phyloP scores from a whole-genome alignment of 768 basidiomycete genomes.

The Infundibulicybe gibba region DNA sequence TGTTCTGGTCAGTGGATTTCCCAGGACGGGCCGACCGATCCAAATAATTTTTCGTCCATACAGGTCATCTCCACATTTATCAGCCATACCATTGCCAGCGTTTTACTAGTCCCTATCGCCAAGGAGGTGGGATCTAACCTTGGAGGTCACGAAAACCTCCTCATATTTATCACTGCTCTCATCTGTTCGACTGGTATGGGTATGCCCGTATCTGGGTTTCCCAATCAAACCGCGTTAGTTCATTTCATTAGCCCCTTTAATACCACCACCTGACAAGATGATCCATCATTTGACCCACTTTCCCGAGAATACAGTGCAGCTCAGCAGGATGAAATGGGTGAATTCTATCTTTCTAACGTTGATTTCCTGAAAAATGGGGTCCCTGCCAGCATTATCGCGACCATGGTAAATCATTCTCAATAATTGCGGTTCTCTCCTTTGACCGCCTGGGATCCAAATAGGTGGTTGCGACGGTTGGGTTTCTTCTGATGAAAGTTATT shows the following conservation, averaged over 20 bases:
- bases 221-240: slow-evolving; percentile 93
- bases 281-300: slow-evolving; percentile 10
- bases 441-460: slow-evolving; percentile 20
- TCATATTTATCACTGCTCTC: slow-evolving; percentile 91
- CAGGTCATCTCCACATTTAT: slow-evolving; percentile 92
- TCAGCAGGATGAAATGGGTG: slow-evolving; percentile 92
- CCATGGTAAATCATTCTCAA: slow-evolving; percentile 48
- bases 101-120: slow-evolving; percentile 96
- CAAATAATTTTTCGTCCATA: background rate
- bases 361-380: slow-evolving; percentile 95
- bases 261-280: background rate
- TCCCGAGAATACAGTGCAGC: slow-evolving; percentile 55
- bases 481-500: slow-evolving; percentile 66
- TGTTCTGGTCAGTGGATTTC: slow-evolving; percentile 54
- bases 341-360: slow-evolving; percentile 76
- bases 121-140: slow-evolving; percentile 83
- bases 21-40: no score
- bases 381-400: slow-evolving; percentile 89
- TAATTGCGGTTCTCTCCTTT: background rate
- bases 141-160: slow-evolving; percentile 66
- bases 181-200: slow-evolving; percentile 98
- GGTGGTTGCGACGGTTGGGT: slow-evolving; percentile 88
- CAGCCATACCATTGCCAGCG: slow-evolving; percentile 95
- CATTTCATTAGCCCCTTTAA: slow-evolving; percentile 3
- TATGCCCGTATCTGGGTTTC: slow-evolving; percentile 98